These are phyloP conservation scores for Sphaerulina populicola DNA, from an alignment of 2,329 filamentous ascomycete genomes.

Conservation along the genomic window DNA sequence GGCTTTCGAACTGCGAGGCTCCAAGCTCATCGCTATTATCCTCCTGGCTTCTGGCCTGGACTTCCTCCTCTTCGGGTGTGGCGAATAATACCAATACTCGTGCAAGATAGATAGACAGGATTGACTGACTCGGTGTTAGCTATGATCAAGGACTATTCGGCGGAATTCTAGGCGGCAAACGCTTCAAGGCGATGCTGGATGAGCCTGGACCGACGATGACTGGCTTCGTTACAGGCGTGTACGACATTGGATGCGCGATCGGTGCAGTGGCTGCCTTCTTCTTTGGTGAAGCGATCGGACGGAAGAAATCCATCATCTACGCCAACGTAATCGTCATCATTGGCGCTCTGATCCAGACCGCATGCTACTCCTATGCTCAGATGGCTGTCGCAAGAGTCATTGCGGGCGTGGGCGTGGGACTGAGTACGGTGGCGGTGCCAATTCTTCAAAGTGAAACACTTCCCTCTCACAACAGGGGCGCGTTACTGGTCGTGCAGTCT, in stretches of 20 bases:
- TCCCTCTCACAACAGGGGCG: slow-evolving; percentile 27
- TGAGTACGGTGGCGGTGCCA: slow-evolving; percentile 28
- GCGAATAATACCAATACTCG: not conserved
- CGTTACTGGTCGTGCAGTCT: slow-evolving; percentile 26
- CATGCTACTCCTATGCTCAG: slow-evolving; percentile 23
- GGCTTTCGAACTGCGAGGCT: slow-evolving; percentile 22
- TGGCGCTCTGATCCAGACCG: slow-evolving; percentile 23
- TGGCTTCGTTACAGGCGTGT: slow-evolving; percentile 25
- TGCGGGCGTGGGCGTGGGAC: slow-evolving; percentile 25
- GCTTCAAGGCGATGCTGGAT: slow-evolving; percentile 27
- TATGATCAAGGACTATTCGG: slow-evolving; percentile 29
- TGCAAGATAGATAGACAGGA: not conserved
- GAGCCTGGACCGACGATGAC: slow-evolving; percentile 23
- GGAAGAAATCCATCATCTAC: slow-evolving; percentile 24
- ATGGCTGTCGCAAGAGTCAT: slow-evolving; percentile 25
- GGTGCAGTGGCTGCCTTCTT: slow-evolving; percentile 26
- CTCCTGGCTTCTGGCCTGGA: slow-evolving; percentile 26
- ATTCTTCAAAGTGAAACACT: slow-evolving; percentile 29
- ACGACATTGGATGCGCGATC: slow-evolving; percentile 26
- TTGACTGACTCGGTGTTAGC: not conserved
- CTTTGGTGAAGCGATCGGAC: slow-evolving; percentile 23
- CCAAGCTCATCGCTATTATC: slow-evolving; percentile 25
- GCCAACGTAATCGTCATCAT: slow-evolving; percentile 26
- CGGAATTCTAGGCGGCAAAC: slow-evolving; percentile 25
- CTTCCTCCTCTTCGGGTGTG: slow-evolving; percentile 25